Conservation (phyloP, 2,329 filamentous ascomycete species). For the Magnaporthiopsis incrustans region DNA sequence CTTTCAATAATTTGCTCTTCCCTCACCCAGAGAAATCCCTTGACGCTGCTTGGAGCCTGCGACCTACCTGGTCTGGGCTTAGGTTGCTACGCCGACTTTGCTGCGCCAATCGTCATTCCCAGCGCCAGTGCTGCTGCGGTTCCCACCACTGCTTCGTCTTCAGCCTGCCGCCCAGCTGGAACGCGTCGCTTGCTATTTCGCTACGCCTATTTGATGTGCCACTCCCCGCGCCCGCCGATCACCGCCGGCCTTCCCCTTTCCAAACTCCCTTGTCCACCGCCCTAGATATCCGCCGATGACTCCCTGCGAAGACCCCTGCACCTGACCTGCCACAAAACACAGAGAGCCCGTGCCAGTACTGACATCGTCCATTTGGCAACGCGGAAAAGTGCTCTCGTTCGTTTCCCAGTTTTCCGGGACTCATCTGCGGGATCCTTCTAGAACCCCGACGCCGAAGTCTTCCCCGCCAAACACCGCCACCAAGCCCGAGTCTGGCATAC, state of each 20-base stretch:
- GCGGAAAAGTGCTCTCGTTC: conserved; percentile 66
- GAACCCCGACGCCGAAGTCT: conserved; percentile 33
- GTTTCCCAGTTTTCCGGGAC: conserved; percentile 69
- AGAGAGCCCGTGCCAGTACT: background rate
- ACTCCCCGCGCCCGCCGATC: background rate
- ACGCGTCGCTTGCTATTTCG: background rate
- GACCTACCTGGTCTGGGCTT: background rate
- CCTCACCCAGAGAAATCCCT: background rate
- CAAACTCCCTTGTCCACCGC: background rate
- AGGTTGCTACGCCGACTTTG: background rate
- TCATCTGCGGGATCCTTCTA: conserved; percentile 31
- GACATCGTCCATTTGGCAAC: background rate
- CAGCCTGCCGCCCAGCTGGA: background rate
- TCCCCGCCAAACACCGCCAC: conserved; percentile 31
- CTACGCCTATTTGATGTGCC: background rate
- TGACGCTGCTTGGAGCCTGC: background rate
- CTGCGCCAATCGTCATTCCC: background rate
- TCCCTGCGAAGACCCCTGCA: background rate
- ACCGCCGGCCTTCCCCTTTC: background rate
- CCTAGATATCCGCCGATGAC: background rate
- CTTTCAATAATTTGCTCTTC: background rate
- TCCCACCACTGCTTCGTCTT: background rate
- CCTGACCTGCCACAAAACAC: background rate
- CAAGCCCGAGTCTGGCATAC: conserved; percentile 20
- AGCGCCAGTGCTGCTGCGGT: background rate